Evolutionary conservation across 225 moss, liverwort and hornwort species (phyloP).

Genomic region (Bryoerythrophyllum caledonicum): DNA sequence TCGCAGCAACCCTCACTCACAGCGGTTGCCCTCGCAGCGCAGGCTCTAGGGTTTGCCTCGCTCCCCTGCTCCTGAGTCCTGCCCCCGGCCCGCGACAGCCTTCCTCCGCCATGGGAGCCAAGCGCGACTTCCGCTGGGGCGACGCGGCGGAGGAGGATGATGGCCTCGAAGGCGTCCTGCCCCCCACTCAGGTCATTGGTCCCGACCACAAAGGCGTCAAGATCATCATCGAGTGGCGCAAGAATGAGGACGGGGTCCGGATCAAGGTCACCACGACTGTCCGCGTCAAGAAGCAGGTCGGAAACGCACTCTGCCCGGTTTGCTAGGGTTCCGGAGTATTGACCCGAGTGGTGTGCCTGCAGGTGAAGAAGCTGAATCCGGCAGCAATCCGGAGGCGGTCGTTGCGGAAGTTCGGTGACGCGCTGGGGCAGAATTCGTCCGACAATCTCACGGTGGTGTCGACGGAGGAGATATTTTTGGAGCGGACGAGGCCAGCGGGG

Average conservation of each 20-base stretch:
- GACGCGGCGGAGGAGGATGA: conserved; percentile 70
- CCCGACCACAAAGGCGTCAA: conserved; percentile 57
- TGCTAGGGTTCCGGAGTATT: too few relatives aligned
- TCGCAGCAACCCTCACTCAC: too few relatives aligned
- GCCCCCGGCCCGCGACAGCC: too few relatives aligned
- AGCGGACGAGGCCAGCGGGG: conserved; percentile 53
- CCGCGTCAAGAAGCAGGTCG: conserved; percentile 63
- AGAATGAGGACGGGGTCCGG: conserved; percentile 61
- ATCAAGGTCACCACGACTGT: conserved; percentile 62
- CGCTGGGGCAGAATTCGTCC: conserved; percentile 58
- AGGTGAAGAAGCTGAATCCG: conserved; percentile 70
- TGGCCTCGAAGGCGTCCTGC: conserved; percentile 58
- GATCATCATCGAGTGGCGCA: conserved; percentile 60
- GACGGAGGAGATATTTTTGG: conserved; percentile 62
- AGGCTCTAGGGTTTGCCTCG: too few relatives aligned
- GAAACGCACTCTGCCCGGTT: neutral
- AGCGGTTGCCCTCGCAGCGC: too few relatives aligned
- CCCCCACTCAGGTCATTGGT: conserved; percentile 61
- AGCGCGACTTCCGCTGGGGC: conserved; percentile 59
- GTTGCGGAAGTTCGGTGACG: conserved; percentile 61
- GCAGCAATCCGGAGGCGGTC: conserved; percentile 53
- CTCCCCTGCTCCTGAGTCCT: too few relatives aligned
- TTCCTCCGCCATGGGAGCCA: conserved; percentile 34
- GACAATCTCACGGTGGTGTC: conserved; percentile 64
- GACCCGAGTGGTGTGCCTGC: neutral